A percentile compares a stretch with the other conserved stretches of the same genome.
These are phyloP conservation scores for Trypanosomatidae sp. DNA, from an alignment of 208 protist species.

Conservation along the genomic window DNA sequence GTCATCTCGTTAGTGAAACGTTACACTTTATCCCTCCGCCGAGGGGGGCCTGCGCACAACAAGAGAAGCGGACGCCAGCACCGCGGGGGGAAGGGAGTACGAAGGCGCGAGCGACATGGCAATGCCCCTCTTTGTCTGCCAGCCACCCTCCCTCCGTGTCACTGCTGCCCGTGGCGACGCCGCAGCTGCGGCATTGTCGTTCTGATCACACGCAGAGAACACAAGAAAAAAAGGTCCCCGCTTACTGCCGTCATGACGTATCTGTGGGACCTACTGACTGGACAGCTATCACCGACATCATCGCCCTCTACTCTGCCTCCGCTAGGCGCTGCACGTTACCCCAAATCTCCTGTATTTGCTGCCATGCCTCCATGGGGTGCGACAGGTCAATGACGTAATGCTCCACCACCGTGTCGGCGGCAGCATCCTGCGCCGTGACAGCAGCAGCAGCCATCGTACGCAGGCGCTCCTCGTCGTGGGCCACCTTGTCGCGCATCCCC, in stretches of 20 bases:
- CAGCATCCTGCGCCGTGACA: neutral
- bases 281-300: neutral
- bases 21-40: no score
- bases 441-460: slow-evolving; percentile 4
- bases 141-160: neutral
- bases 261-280: neutral
- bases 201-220: neutral
- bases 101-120: neutral
- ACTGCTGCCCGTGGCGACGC: neutral
- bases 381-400: slow-evolving; percentile 77
- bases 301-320: slow-evolving; percentile 5
- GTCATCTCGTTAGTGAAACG: neutral
- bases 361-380: slow-evolving; percentile 38
- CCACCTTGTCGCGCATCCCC: slow-evolving; percentile 39
- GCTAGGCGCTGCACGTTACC: slow-evolving; percentile 29
- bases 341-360: slow-evolving; percentile 68
- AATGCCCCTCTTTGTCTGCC: no score
- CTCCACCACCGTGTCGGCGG: slow-evolving; percentile 27
- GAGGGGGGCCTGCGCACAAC: neutral
- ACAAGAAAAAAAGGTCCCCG: neutral
- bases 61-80: neutral
- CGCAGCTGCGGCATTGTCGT: neutral
- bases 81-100: neutral
- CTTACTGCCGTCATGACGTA: neutral
- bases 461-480: slow-evolving; percentile 44